Evolutionary conservation across 495 filamentous ascomycete genomes (phyloP), one percentile per base, ranked within the genome.

Genomic region (Aspergillus kassunensis): DNA sequence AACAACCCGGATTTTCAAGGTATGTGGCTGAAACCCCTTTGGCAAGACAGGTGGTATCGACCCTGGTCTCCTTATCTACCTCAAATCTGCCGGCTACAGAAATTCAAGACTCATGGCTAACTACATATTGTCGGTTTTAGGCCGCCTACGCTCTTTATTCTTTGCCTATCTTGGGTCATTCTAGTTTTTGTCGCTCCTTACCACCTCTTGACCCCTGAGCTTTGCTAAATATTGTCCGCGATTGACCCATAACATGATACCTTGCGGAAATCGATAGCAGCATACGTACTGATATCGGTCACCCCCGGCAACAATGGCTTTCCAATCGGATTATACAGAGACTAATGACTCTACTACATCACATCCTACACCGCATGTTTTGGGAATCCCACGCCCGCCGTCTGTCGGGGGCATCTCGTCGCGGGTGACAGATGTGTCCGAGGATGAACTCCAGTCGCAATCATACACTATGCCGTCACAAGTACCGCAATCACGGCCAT

Each of bases 361-460:
- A 20, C 37, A 56, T 30, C 34, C 58, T 16, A 49, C 60, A 27
- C 61, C 66, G 51, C 62, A 71, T 72, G 63, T 56, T 21, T 44
- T 74, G 41, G 72, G 71, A 2, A 67, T 76, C 24, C 73, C 71
- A 60, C 69, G 71, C 9, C 70, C 73, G 48, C 73, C 71, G 25
- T 76, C 73, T 5, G 65, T 76, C 23, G 70, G 70, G 41, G 77
- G 90, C 45, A 88, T 95, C 27, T 95, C 90, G 12, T 92, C 88
- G 39, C 85, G 86, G 54, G 87, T 92, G 78, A 93, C 89, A 9
- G 88, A 93, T 62, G 79, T 88, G 59, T 77, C 76, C 1, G 75
- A 79, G 48, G 75, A 79, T 70, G 77, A 69, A 5, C 74, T 78
- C 27, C 54, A 67, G 43, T 66, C 74, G 19, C 62, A 66, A 21